Evolutionary conservation across 2,329 filamentous ascomycete genomes (phyloP).

Genomic region (Penicillium hordei): DNA sequence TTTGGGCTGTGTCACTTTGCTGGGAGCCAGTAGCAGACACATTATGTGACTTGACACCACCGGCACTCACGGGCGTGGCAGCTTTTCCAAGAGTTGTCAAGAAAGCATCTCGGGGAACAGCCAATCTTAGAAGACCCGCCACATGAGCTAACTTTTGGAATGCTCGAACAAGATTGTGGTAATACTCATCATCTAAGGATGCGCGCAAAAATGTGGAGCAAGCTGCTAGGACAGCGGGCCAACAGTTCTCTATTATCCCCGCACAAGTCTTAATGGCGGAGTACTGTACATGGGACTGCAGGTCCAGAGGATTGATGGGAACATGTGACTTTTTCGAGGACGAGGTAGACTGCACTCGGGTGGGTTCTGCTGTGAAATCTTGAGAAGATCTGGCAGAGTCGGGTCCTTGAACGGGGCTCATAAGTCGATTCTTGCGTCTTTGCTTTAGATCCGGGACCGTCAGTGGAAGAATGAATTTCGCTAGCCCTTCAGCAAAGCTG

Average conservation of each 20-base stretch:
- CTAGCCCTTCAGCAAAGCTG: slow-evolving; percentile 84
- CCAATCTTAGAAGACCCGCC: slow-evolving; percentile 78
- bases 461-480: slow-evolving; percentile 87
- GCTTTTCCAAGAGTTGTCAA: slow-evolving; percentile 91
- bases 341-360: slow-evolving; percentile 24
- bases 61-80: slow-evolving; percentile 76
- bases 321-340: slow-evolving; percentile 33
- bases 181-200: slow-evolving; percentile 87
- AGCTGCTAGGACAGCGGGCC: slow-evolving; percentile 91
- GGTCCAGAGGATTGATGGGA: slow-evolving; percentile 76
- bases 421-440: slow-evolving; percentile 48
- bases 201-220: slow-evolving; percentile 95
- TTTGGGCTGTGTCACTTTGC: slow-evolving; percentile 29
- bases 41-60: slow-evolving; percentile 24
- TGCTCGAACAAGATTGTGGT: slow-evolving; percentile 84
- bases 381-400: slow-evolving; percentile 27
- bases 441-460: slow-evolving; percentile 73
- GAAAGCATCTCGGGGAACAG: slow-evolving; percentile 88
- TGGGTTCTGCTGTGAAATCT: slow-evolving; percentile 33
- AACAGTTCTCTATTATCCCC: slow-evolving; percentile 83
- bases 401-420: slow-evolving; percentile 40
- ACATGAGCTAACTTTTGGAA: slow-evolving; percentile 97
- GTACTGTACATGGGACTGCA: slow-evolving; percentile 71
- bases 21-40: slow-evolving; percentile 22
- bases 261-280: slow-evolving; percentile 74